Conservation (phyloP, 257 asterid genomes). For the Galeopsis tetrahit region DNA sequence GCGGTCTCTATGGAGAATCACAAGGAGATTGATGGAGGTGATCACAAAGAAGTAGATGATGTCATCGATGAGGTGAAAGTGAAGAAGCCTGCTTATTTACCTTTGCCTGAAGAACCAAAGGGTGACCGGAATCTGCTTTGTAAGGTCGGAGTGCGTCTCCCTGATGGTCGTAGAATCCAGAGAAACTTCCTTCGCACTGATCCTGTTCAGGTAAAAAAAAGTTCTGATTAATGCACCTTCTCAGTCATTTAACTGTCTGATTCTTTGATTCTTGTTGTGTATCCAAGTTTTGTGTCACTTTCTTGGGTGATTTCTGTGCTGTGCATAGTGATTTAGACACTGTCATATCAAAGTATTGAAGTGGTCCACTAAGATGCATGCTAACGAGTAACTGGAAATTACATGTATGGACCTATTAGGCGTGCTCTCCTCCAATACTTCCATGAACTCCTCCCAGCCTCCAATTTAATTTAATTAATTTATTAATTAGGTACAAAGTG, state of each 20-base stretch:
- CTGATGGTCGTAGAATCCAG: conserved; percentile 93
- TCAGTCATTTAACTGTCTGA: neutral
- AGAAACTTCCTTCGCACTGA: conserved; percentile 85
- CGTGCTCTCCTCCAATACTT: neutral
- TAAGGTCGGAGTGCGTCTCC: conserved; percentile 92
- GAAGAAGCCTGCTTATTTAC: conserved; percentile 66
- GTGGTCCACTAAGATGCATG: conserved; percentile 1
- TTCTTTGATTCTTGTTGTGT: conserved; percentile 1
- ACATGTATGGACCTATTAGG: neutral
- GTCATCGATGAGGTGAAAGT: conserved; percentile 45
- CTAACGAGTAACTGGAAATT: neutral
- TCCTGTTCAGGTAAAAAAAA: conserved; percentile 73
- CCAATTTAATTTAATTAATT: neutral
- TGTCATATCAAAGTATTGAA: neutral
- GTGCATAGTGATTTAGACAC: conserved; percentile 7
- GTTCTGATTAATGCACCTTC: neutral
- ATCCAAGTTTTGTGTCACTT: neutral
- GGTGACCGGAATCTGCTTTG: conserved; percentile 74
- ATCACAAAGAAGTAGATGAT: conserved; percentile 44
- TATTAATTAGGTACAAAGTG: neutral
- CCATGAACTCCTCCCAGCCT: neutral
- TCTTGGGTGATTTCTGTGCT: conserved; percentile 1
- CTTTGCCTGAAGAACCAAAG: conserved; percentile 90
- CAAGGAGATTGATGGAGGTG: conserved; percentile 43
- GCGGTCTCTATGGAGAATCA: conserved; percentile 83